Conservation (phyloP, 78 protist species). For the Dictyostelium capitatum region DNA sequence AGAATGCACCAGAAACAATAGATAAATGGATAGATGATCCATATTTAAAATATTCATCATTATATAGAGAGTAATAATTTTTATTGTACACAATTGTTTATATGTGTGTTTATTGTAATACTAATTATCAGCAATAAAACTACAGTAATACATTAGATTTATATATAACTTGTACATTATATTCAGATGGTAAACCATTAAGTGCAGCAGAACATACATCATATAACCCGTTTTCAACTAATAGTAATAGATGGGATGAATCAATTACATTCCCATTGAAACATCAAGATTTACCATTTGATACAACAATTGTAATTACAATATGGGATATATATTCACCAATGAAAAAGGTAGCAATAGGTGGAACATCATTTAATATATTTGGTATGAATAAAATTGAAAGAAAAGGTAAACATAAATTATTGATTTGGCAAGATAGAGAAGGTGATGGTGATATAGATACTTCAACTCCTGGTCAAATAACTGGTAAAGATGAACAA, state of each 20-base stretch:
- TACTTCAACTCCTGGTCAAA: constrained; percentile 71
- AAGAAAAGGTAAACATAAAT: constrained; percentile 66
- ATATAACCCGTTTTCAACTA: constrained; percentile 23
- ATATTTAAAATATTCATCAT: constrained; percentile 62
- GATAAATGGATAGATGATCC: constrained; percentile 71
- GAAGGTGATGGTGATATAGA: constrained; percentile 57
- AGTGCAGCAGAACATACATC: constrained; percentile 74
- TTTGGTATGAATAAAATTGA: constrained; percentile 74
- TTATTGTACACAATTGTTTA: too few relatives aligned
- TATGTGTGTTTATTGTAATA: background rate
- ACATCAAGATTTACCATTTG: constrained; percentile 80
- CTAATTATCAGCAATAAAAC: background rate
- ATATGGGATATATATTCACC: constrained; percentile 83
- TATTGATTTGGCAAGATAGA: constrained; percentile 48
- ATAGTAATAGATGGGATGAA: constrained; percentile 74
- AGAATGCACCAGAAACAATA: constrained; percentile 66
- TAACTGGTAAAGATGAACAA: constrained; percentile 60
- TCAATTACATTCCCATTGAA: constrained; percentile 58
- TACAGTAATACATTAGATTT: constrained; percentile 63
- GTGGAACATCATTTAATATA: constrained; percentile 69
- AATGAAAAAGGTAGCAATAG: constrained; percentile 47
- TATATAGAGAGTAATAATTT: constrained; percentile 79
- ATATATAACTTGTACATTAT: constrained; percentile 74
- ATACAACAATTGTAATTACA: constrained; percentile 74
- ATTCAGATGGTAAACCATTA: constrained; percentile 77